These are phyloP conservation scores for Phialophora expanda DNA, from an alignment of 2,329 filamentous ascomycete genomes.

Conservation along the genomic window DNA sequence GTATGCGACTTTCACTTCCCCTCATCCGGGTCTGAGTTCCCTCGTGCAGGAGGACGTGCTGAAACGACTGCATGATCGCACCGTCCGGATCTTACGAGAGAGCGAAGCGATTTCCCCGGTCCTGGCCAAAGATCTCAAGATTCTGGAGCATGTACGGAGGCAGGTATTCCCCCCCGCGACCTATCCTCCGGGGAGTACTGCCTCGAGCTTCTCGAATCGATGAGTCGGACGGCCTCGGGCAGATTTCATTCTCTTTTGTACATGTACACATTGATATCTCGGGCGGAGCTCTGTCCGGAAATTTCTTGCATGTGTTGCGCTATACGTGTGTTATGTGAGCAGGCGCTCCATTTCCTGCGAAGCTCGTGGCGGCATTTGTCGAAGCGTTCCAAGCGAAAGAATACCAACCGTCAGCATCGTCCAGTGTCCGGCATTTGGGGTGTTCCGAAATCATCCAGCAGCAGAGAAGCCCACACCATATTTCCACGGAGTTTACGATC, in stretches of 20 bases:
- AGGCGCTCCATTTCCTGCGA: conserved; percentile 15
- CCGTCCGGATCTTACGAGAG: conserved; percentile 75
- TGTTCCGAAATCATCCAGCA: conserved; percentile 14
- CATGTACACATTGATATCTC: conserved; percentile 18
- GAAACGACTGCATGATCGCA: conserved; percentile 68
- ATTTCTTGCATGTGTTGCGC: conserved; percentile 19
- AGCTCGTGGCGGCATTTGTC: conserved; percentile 18
- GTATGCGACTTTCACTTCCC: conserved; percentile 76
- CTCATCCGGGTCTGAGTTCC: conserved; percentile 55
- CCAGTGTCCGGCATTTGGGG: conserved; percentile 9
- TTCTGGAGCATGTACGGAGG: conserved; percentile 63
- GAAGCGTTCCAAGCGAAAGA: conserved; percentile 23
- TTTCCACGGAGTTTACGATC: conserved; percentile 19
- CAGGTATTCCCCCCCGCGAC: conserved; percentile 45
- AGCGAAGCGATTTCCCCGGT: conserved; percentile 76
- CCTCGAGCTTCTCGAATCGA: conserved; percentile 33
- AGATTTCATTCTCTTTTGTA: conserved; percentile 19
- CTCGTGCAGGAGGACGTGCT: conserved; percentile 65
- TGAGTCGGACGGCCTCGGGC: conserved; percentile 6
- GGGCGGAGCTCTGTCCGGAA: conserved; percentile 9
- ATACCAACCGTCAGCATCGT: conserved; percentile 17
- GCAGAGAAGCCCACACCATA: conserved; percentile 6
- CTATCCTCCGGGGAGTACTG: conserved; percentile 24
- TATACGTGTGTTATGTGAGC: conserved; percentile 19
- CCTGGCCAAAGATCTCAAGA: conserved; percentile 73